A percentile compares a stretch with the other conserved stretches of the same genome.
phyloP scores from a whole-genome alignment of 225 moss, liverwort and hornwort species.

The Marchantia polymorpha region DNA sequence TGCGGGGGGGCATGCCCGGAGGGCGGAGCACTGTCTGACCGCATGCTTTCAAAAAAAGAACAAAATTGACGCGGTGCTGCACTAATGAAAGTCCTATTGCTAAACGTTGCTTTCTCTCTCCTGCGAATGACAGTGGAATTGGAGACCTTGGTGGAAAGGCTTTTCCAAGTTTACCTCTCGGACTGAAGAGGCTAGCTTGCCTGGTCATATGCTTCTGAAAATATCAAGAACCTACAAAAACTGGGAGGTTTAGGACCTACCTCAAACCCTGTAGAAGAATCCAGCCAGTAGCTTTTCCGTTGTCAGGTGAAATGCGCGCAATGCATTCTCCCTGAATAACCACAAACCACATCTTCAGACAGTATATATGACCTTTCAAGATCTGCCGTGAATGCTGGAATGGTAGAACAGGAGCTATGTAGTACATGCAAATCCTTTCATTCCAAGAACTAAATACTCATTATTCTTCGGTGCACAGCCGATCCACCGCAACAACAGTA shows the following conservation, averaged over 20 bases:
- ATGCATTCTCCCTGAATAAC: slow-evolving; percentile 76
- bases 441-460: neutral
- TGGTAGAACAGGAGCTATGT: neutral
- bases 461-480: neutral
- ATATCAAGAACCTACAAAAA: neutral
- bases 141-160: too few species aligned
- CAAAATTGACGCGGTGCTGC: too few species aligned
- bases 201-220: too few species aligned
- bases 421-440: too few species aligned
- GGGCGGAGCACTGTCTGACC: too few species aligned
- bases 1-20: too few species aligned
- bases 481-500: neutral
- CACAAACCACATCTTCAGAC: neutral
- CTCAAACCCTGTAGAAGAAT: slow-evolving; percentile 88
- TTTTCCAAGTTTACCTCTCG: too few species aligned
- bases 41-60: too few species aligned
- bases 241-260: slow-evolving; percentile 30
- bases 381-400: neutral
- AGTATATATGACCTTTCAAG: neutral
- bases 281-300: slow-evolving; percentile 89
- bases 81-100: too few species aligned
- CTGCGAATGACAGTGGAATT: too few species aligned
- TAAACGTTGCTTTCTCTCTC: too few species aligned
- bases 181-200: too few species aligned
- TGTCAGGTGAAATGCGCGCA: slow-evolving; percentile 75